Conservation (phyloP, 495 filamentous ascomycete species). For the Chaetomidium leptoderma region DNA sequence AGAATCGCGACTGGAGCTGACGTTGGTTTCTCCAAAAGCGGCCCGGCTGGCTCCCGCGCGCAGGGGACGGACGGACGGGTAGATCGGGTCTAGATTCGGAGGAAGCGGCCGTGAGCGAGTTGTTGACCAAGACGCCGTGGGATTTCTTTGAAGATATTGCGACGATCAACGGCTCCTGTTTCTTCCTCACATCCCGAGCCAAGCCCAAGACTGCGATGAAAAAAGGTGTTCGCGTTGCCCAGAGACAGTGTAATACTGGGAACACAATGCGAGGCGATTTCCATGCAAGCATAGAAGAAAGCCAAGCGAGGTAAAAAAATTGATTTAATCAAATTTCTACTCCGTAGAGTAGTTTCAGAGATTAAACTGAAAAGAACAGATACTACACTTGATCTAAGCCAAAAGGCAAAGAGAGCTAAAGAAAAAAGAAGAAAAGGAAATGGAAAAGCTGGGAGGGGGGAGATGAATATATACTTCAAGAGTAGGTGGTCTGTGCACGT, state of each 20-base stretch:
- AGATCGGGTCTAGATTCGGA: no score
- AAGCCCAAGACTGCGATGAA: constrained; percentile 30
- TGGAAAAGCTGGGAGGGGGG: constrained; percentile 25
- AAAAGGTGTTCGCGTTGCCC: constrained; percentile 31
- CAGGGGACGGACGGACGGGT: no score
- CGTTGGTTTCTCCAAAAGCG: no score
- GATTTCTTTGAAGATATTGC: background rate
- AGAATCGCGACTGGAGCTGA: no score
- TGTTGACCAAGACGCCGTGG: no score
- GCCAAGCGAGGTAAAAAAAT: constrained; percentile 58
- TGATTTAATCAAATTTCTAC: constrained; percentile 73
- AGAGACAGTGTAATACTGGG: constrained; percentile 36
- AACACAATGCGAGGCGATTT: constrained; percentile 29
- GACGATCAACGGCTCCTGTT: no score
- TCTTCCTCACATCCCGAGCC: constrained; percentile 32
- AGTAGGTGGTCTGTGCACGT: constrained; percentile 23
- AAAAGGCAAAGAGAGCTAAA: constrained; percentile 54
- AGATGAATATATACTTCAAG: constrained; percentile 24
- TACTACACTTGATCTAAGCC: constrained; percentile 99
- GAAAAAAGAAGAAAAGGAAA: constrained; percentile 40
- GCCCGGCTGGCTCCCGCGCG: no score
- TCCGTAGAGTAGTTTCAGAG: constrained; percentile 62
- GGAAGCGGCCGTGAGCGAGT: no score
- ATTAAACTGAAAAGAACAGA: constrained; percentile 99
- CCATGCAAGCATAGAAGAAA: constrained; percentile 51